Evolutionary conservation across 768 basidiomycete genomes (phyloP).

Genomic region (Wakefieldia striispora): DNA sequence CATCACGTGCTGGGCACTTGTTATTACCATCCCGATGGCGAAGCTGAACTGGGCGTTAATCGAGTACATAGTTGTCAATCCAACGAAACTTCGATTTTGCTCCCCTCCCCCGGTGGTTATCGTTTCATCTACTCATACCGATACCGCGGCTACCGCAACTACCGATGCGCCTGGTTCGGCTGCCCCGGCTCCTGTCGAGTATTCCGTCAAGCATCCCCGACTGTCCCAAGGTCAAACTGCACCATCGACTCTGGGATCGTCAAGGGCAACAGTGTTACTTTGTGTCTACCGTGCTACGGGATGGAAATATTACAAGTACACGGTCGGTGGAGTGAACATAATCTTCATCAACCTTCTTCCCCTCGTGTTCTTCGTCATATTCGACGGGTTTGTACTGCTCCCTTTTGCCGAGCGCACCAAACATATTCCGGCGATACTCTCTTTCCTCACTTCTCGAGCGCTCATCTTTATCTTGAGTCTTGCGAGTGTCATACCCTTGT

Average conservation of each 20-base stretch:
- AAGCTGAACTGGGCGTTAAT: conserved; percentile 95
- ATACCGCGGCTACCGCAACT: conserved; percentile 12
- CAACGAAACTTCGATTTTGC: conserved; percentile 88
- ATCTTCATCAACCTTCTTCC: conserved; percentile 94
- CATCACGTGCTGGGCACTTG: conserved; percentile 89
- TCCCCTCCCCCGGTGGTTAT: conserved; percentile 76
- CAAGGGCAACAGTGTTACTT: conserved; percentile 82
- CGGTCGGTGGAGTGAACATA: conserved; percentile 97
- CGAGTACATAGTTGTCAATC: conserved; percentile 73
- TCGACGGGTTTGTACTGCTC: conserved; percentile 84
- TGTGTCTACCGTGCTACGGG: conserved; percentile 94
- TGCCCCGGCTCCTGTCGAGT: conserved; percentile 37
- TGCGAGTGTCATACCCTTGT: conserved; percentile 91
- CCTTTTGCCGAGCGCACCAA: conserved; percentile 65
- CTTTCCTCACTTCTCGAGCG: conserved; percentile 65
- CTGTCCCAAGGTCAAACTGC: conserved; percentile 87
- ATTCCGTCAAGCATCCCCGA: conserved; percentile 69
- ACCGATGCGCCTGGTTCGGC: conserved; percentile 7
- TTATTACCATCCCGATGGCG: conserved; percentile 97
- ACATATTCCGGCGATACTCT: conserved; percentile 63
- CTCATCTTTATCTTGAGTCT: conserved; percentile 84
- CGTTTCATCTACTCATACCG: conserved; percentile 28
- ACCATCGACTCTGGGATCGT: conserved; percentile 67
- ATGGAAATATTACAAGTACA: conserved; percentile 96
- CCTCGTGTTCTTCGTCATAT: conserved; percentile 93